phyloP scores from a whole-genome alignment of 1,139 yeast genomes.

The Lizanozyma gosingica region DNA sequence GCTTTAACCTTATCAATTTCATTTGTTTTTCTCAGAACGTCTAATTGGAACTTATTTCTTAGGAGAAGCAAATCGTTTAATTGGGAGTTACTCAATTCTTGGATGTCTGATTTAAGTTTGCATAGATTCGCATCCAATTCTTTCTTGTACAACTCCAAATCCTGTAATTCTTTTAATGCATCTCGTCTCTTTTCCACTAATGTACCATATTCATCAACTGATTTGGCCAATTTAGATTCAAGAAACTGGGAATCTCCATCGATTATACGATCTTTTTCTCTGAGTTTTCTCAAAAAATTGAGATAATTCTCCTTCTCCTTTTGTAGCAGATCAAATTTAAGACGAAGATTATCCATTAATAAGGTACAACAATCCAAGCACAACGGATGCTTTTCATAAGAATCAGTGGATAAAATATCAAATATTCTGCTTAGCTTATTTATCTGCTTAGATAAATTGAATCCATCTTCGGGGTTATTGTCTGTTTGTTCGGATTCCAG shows the following conservation, averaged over 20 bases:
- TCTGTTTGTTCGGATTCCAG: not conserved
- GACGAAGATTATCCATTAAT: conserved; percentile 57
- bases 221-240: conserved; percentile 33
- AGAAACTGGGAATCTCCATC: conserved; percentile 16
- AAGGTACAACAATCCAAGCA: conserved; percentile 77
- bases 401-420: conserved; percentile 64
- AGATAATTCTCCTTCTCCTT: conserved; percentile 75
- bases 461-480: conserved; percentile 1
- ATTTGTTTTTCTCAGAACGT: conserved; percentile 36
- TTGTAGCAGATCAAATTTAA: conserved; percentile 64
- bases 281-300: conserved; percentile 60
- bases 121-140: conserved; percentile 31
- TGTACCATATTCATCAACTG: conserved; percentile 33
- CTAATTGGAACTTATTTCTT: conserved; percentile 46
- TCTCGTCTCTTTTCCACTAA: conserved; percentile 21
- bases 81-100: conserved; percentile 25
- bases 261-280: conserved; percentile 32
- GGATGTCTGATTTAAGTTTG: conserved; percentile 30
- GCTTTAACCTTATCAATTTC: conserved; percentile 56
- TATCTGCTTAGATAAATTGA: conserved; percentile 27
- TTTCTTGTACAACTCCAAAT: conserved; percentile 33
- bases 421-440: conserved; percentile 58
- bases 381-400: conserved; percentile 60
- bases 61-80: conserved; percentile 35
- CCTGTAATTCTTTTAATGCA: conserved; percentile 30